phyloP scores from a whole-genome alignment of 1,139 yeast genomes.

The Sugiyamaella pinicola region DNA sequence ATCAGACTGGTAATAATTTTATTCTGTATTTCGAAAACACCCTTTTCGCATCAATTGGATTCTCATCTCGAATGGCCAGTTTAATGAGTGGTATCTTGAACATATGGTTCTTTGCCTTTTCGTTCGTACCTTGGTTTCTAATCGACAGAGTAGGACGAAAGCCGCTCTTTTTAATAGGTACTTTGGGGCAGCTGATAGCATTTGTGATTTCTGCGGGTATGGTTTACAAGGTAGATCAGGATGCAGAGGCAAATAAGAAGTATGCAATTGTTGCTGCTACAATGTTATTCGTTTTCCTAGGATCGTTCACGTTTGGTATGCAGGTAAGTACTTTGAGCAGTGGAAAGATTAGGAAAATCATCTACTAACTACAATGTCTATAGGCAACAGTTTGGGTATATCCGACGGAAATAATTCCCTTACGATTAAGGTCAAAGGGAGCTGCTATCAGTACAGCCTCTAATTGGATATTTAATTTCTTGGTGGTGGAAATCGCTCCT shows the following conservation, averaged over 20 bases:
- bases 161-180: slow-evolving; percentile 49
- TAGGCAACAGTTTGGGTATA: slow-evolving; percentile 44
- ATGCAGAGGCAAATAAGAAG: slow-evolving; percentile 7
- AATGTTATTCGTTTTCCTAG: slow-evolving; percentile 31
- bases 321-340: slow-evolving; percentile 20
- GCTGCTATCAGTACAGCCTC: slow-evolving; percentile 48
- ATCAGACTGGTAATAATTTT: slow-evolving; percentile 64
- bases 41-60: slow-evolving; percentile 50
- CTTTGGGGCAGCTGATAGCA: slow-evolving; percentile 44
- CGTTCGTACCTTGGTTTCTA: slow-evolving; percentile 44
- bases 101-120: slow-evolving; percentile 37
- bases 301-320: slow-evolving; percentile 35
- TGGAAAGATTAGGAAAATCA: background rate
- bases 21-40: slow-evolving; percentile 48
- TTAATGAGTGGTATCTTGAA: slow-evolving; percentile 63
- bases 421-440: slow-evolving; percentile 59
- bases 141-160: slow-evolving; percentile 56
- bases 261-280: slow-evolving; percentile 22
- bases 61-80: slow-evolving; percentile 54
- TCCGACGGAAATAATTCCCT: slow-evolving; percentile 65
- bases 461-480: slow-evolving; percentile 53
- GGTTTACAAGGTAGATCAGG: slow-evolving; percentile 23
- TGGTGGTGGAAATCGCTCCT: slow-evolving; percentile 47
- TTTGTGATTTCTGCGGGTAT: slow-evolving; percentile 24
- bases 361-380: background rate